A percentile compares a stretch with the other conserved stretches of the same genome.
phyloP scores from a whole-genome alignment of 2,329 filamentous ascomycete species.

The Rhexocercosporidium sp. region DNA sequence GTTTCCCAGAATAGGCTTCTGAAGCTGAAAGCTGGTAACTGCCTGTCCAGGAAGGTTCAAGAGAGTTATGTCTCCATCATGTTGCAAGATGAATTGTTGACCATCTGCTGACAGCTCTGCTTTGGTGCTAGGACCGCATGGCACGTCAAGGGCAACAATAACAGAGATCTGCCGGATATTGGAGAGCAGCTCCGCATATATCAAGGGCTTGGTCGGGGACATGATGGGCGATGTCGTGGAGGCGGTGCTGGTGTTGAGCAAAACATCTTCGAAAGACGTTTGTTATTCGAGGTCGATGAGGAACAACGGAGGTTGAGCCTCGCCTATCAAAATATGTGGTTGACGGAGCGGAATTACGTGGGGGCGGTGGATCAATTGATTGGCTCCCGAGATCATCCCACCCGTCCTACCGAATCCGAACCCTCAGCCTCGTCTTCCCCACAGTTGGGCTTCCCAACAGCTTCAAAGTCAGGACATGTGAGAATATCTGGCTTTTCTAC shows the following conservation, averaged over 20 bases:
- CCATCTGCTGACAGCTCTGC: constrained; percentile 52
- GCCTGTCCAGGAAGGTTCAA: constrained; percentile 47
- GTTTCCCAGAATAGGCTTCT: constrained; percentile 35
- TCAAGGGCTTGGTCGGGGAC: constrained; percentile 33
- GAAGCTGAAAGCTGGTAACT: constrained; percentile 25
- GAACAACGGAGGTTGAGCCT: constrained; percentile 1
- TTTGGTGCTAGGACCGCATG: constrained; percentile 37
- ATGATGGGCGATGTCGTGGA: constrained; percentile 17
- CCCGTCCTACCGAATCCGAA: no score
- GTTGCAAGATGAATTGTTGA: constrained; percentile 52
- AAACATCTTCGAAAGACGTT: constrained; percentile 7
- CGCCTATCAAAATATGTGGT: not conserved
- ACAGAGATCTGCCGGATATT: constrained; percentile 70
- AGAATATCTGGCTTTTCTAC: constrained; percentile 1
- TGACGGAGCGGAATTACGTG: not conserved
- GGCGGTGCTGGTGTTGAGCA: not conserved
- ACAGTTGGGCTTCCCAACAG: constrained; percentile 28
- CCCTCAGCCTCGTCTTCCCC: constrained; percentile 26
- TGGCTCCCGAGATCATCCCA: no score
- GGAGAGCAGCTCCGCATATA: constrained; percentile 69
- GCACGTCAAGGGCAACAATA: constrained; percentile 55
- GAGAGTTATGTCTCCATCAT: constrained; percentile 49
- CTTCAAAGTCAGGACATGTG: constrained; percentile 28
- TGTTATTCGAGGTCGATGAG: constrained; percentile 1
- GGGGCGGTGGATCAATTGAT: constrained; percentile 9